Evolutionary conservation across 495 filamentous ascomycete species (phyloP).

Genomic region (Evansstolkia leycettana): DNA sequence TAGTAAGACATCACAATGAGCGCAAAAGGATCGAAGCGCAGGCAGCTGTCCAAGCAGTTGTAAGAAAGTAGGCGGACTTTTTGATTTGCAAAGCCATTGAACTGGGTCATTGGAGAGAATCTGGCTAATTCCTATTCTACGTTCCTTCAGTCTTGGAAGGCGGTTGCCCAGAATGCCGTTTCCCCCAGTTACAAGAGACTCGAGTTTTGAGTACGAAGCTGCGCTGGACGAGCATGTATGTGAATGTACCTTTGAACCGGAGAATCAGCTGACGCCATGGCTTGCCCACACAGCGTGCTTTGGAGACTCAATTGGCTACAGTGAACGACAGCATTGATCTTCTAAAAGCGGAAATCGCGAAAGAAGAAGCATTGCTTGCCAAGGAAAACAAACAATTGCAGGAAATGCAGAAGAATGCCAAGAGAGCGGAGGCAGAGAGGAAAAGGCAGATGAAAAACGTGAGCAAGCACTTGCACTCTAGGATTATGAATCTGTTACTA

Average conservation of each 20-base stretch:
- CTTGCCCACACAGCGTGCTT: constrained; percentile 19
- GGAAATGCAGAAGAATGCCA: constrained; percentile 42
- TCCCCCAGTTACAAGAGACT: constrained; percentile 42
- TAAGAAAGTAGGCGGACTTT: constrained; percentile 29
- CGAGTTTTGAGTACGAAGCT: constrained; percentile 48
- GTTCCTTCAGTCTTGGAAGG: constrained; percentile 27
- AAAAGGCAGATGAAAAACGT: constrained; percentile 37
- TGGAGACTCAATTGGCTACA: constrained; percentile 41
- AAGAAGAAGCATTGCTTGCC: constrained; percentile 39
- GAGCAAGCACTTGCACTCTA: constrained; percentile 1
- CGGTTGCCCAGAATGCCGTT: constrained; percentile 47
- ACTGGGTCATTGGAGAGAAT: neutral
- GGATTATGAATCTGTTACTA: constrained; percentile 1
- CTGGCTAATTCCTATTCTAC: too few species aligned
- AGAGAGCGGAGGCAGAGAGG: constrained; percentile 30
- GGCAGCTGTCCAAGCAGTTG: constrained; percentile 33
- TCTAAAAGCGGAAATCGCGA: constrained; percentile 40
- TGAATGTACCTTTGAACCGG: neutral
- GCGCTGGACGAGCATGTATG: constrained; percentile 45
- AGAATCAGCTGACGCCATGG: neutral
- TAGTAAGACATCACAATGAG: constrained; percentile 41
- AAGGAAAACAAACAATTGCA: constrained; percentile 36
- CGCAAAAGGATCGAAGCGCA: constrained; percentile 44
- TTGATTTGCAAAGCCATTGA: too few species aligned
- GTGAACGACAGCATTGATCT: constrained; percentile 41